phyloP scores from a whole-genome alignment of 345 rosid species.

The Gossypium turneri region DNA sequence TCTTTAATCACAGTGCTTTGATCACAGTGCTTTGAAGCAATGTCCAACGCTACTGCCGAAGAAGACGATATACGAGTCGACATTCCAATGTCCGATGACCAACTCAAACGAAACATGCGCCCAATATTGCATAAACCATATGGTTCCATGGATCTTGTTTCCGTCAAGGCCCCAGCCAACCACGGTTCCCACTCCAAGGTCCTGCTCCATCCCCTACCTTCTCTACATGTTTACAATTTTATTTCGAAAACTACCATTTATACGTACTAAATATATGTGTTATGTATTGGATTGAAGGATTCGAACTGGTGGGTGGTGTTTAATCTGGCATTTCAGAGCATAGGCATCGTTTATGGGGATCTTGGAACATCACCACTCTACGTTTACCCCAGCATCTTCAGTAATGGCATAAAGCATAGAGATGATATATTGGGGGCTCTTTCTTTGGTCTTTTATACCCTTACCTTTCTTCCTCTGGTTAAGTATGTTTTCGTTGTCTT shows the following conservation, averaged over 20 bases:
- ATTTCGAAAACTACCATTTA: background rate
- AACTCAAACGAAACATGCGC: background rate
- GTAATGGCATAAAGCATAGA: constrained; percentile 29
- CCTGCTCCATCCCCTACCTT: background rate
- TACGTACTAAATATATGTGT: too few relatives aligned
- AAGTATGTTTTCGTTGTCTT: constrained; percentile 52
- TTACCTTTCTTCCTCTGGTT: constrained; percentile 31
- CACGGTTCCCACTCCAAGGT: background rate
- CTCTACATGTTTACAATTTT: too few relatives aligned
- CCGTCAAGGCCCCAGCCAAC: background rate
- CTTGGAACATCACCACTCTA: constrained; percentile 67
- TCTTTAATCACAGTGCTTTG: too few relatives aligned
- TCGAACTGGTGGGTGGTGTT: constrained; percentile 35
- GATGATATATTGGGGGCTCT: constrained; percentile 57
- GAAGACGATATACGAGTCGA: background rate
- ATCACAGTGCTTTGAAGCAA: too few relatives aligned
- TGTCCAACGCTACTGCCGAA: too few relatives aligned
- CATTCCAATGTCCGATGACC: background rate
- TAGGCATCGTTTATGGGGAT: constrained; percentile 57
- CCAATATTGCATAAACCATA: background rate
- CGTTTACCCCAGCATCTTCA: constrained; percentile 37
- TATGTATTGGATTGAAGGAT: background rate
- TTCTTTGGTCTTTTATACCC: constrained; percentile 56
- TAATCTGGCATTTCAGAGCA: constrained; percentile 56
- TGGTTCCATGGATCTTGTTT: background rate